A percentile compares a stretch with the other conserved stretches of the same genome.
Evolutionary conservation across 202 grass and related monocot species (phyloP).

Genomic region (Saccharum hybrid): DNA sequence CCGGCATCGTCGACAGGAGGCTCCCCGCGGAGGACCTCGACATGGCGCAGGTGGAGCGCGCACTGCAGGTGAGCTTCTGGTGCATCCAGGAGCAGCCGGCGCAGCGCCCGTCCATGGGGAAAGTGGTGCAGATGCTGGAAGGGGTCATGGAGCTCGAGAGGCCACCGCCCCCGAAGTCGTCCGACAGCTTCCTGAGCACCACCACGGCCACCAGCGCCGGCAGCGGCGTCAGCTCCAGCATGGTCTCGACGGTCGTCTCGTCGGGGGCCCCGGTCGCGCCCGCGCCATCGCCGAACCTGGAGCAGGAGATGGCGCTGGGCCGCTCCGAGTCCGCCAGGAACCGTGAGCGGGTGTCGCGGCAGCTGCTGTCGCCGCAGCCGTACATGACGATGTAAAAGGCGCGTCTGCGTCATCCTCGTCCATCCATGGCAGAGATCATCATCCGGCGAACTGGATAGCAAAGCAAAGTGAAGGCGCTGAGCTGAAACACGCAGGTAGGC

Average conservation of each 20-base stretch:
- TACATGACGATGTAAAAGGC: conserved; percentile 57
- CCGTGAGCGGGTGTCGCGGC: conserved; percentile 34
- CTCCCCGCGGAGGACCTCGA: conserved; percentile 63
- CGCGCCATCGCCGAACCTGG: conserved; percentile 8
- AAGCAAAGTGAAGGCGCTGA: too few relatives aligned
- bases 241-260: conserved; percentile 49
- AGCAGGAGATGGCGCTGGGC: conserved; percentile 42
- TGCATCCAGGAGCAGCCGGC: conserved; percentile 98
- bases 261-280: conserved; percentile 15
- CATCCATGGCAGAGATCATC: too few relatives aligned
- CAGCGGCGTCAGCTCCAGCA: conserved; percentile 25
- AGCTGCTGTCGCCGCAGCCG: conserved; percentile 49
- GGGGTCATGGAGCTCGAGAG: conserved; percentile 81
- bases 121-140: conserved; percentile 99
- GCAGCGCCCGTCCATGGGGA: conserved; percentile 86
- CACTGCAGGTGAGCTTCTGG: conserved; percentile 84
- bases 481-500: background rate
- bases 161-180: conserved; percentile 77
- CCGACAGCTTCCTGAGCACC: conserved; percentile 48
- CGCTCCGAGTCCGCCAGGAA: conserved; percentile 44
- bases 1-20: conserved; percentile 54
- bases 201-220: conserved; percentile 38
- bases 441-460: background rate
- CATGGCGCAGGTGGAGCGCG: conserved; percentile 73
- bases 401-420: too few relatives aligned